These are phyloP conservation scores for Cucumis hystrix DNA, from an alignment of 306 rosid species.

Conservation along the genomic window DNA sequence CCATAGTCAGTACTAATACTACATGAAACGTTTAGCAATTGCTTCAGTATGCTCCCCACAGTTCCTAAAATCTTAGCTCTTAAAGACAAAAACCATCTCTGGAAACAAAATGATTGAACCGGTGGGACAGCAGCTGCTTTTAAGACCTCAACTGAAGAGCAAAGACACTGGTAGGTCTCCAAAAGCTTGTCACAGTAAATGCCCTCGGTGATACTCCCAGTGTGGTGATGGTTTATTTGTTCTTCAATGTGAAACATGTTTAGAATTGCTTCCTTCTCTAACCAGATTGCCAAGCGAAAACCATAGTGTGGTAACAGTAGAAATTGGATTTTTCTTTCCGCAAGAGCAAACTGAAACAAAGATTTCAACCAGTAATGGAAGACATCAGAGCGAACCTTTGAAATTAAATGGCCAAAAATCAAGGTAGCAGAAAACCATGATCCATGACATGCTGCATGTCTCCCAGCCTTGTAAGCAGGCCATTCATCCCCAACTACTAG, in stretches of 20 bases:
- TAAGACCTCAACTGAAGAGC: constrained; percentile 37
- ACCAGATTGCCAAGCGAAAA: constrained; percentile 17
- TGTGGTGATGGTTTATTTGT: constrained; percentile 10
- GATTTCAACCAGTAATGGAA: constrained; percentile 36
- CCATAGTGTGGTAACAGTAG: constrained; percentile 19
- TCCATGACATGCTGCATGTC: constrained; percentile 39
- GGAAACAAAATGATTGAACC: constrained; percentile 35
- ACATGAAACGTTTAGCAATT: constrained; percentile 12
- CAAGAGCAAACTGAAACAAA: constrained; percentile 29
- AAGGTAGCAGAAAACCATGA: constrained; percentile 29
- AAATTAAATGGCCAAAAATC: constrained; percentile 23
- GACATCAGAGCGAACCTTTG: constrained; percentile 23
- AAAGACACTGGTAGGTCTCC: constrained; percentile 25
- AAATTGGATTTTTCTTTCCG: constrained; percentile 29
- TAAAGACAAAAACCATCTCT: constrained; percentile 50
- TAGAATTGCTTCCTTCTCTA: constrained; percentile 16
- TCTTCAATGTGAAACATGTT: not conserved
- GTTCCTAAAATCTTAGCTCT: constrained; percentile 32
- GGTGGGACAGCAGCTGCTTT: constrained; percentile 17
- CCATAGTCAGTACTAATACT: not conserved
- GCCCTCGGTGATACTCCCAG: constrained; percentile 6
- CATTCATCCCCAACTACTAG: constrained; percentile 22
- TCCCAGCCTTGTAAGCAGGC: constrained; percentile 39
- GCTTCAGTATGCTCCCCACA: constrained; percentile 19
- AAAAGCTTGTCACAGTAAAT: constrained; percentile 17